phyloP scores from a whole-genome alignment of 192 early-diverging fungal species.

The Obelidium mucronatum region DNA sequence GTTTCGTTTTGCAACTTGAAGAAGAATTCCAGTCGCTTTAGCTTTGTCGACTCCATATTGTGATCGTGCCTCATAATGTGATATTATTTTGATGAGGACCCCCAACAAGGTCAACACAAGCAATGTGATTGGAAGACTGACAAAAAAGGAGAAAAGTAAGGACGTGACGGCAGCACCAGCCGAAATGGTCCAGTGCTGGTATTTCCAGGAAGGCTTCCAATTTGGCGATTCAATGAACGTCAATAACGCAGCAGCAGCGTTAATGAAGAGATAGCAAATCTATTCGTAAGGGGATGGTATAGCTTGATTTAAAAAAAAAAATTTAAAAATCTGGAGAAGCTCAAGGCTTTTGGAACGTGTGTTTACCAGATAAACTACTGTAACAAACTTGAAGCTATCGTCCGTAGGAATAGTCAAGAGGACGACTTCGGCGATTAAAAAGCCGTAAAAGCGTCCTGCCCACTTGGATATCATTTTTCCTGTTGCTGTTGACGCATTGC shows the following conservation, averaged over 20 bases:
- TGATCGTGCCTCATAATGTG: slow-evolving; percentile 24
- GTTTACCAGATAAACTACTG: slow-evolving; percentile 30
- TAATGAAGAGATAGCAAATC: slow-evolving; percentile 35
- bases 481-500: too few species aligned
- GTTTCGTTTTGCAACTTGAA: slow-evolving; percentile 40
- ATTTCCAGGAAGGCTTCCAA: slow-evolving; percentile 41
- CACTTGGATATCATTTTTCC: too few species aligned
- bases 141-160: slow-evolving; percentile 25
- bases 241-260: slow-evolving; percentile 29
- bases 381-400: slow-evolving; percentile 7
- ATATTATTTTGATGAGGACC: slow-evolving; percentile 26
- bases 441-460: slow-evolving; percentile 14
- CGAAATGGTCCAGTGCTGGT: slow-evolving; percentile 35
- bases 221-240: slow-evolving; percentile 35
- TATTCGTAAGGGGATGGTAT: too few species aligned
- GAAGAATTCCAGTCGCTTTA: neutral
- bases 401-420: slow-evolving; percentile 20
- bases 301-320: too few species aligned
- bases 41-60: slow-evolving; percentile 29
- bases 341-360: too few species aligned
- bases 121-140: slow-evolving; percentile 12
- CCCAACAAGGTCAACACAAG: slow-evolving; percentile 2
- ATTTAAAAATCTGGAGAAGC: too few species aligned
- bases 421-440: slow-evolving; percentile 32
- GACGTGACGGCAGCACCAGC: slow-evolving; percentile 11